A percentile compares a stretch with the other conserved stretches of the same genome.
Conservation (phyloP, 768 basidiomycete genomes). For the Podaxis sp. region DNA sequence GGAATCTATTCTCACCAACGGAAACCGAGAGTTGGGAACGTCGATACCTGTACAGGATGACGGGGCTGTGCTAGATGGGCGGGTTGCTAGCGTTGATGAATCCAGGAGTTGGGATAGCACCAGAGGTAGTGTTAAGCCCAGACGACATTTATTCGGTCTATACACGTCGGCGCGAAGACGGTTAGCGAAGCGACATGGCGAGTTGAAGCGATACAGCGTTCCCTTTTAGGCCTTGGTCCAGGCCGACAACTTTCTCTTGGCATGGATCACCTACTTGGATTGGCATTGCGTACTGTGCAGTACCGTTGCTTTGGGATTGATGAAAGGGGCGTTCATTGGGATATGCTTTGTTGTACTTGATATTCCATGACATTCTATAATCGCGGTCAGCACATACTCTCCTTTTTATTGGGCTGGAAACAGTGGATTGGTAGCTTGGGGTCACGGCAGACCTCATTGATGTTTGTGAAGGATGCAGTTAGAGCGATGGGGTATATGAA, state of each 20-base stretch:
- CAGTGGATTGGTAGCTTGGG: constrained; percentile 7
- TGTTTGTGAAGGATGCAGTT: background rate
- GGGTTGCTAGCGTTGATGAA: background rate
- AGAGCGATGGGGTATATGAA: background rate
- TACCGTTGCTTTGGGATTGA: background rate
- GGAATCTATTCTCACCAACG: background rate
- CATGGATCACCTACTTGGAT: background rate
- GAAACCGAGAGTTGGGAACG: background rate
- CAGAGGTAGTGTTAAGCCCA: background rate
- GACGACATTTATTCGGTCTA: background rate
- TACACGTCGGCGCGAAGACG: constrained; percentile 1
- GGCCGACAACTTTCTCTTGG: constrained; percentile 15
- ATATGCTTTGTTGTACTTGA: background rate
- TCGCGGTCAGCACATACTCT: background rate
- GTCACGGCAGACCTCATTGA: background rate
- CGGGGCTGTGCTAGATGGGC: background rate
- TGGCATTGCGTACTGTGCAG: constrained; percentile 9
- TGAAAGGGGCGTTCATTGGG: background rate
- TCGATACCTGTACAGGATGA: background rate
- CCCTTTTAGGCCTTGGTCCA: background rate
- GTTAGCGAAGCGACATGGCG: constrained; percentile 2
- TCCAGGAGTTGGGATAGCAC: background rate
- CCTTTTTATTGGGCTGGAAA: background rate
- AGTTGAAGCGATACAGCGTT: constrained; percentile 2
- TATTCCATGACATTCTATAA: background rate